phyloP scores from a whole-genome alignment of 2,329 filamentous ascomycete species.

The Sporothrix brunneoviolacea region DNA sequence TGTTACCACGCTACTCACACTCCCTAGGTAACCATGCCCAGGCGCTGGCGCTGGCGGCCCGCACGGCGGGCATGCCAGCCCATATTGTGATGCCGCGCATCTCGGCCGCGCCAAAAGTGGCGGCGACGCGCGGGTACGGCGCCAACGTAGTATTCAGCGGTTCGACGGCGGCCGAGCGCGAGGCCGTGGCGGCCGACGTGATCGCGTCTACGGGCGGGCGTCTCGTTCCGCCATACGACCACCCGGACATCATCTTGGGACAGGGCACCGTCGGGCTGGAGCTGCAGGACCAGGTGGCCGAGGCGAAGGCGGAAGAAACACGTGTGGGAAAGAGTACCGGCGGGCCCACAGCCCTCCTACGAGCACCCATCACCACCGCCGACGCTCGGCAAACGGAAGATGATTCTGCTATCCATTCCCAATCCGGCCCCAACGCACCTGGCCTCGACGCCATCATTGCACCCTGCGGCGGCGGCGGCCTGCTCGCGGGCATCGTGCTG shows the following conservation, averaged over 20 bases:
- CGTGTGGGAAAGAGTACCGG: neutral
- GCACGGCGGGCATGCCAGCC: slow-evolving; percentile 64
- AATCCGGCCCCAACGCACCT: slow-evolving; percentile 18
- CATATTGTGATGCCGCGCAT: slow-evolving; percentile 92
- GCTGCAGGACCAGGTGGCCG: slow-evolving; percentile 63
- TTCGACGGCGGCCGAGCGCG: slow-evolving; percentile 71
- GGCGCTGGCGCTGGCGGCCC: slow-evolving; percentile 79
- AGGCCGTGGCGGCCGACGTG: slow-evolving; percentile 66
- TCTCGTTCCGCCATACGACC: slow-evolving; percentile 84
- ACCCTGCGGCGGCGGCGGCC: slow-evolving; percentile 81
- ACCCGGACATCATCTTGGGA: slow-evolving; percentile 84
- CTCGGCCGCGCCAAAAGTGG: slow-evolving; percentile 77
- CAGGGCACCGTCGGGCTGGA: slow-evolving; percentile 89
- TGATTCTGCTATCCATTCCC: no score
- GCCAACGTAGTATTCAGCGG: slow-evolving; percentile 76
- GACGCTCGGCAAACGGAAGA: no score
- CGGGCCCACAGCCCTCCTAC: slow-evolving; percentile 9
- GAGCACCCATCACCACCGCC: slow-evolving; percentile 11
- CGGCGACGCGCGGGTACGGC: slow-evolving; percentile 71
- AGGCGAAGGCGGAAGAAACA: slow-evolving; percentile 20
- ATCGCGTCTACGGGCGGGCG: slow-evolving; percentile 66
- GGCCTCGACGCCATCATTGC: slow-evolving; percentile 67
- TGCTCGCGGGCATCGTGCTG: slow-evolving; percentile 77
- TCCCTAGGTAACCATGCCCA: slow-evolving; percentile 82
- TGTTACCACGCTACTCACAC: neutral